phyloP scores from a whole-genome alignment of 768 basidiomycete species.

The Boletellus ananiceps region DNA sequence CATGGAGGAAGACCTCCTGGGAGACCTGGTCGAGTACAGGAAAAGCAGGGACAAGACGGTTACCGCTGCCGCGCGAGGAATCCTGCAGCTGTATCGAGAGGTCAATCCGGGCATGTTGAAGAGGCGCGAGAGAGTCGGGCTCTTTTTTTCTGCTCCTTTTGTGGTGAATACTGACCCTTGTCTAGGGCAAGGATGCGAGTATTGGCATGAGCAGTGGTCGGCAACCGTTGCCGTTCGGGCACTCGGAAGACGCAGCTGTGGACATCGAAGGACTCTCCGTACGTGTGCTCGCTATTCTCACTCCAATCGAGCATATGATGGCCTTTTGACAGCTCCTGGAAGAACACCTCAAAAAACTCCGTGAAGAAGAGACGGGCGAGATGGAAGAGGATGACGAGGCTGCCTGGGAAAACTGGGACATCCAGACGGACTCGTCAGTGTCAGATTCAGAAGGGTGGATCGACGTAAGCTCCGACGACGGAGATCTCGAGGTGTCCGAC shows the following conservation, averaged over 20 bases:
- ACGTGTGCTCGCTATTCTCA: conserved; percentile 25
- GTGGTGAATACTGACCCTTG: conserved; percentile 1
- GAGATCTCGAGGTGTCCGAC: conserved; percentile 73
- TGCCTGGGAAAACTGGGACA: conserved; percentile 88
- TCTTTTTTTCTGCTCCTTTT: background rate
- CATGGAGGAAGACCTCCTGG: conserved; percentile 91
- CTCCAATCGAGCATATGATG: background rate
- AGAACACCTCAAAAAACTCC: conserved; percentile 72
- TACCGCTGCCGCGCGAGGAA: conserved; percentile 79
- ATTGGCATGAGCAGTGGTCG: conserved; percentile 64
- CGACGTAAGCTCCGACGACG: conserved; percentile 66
- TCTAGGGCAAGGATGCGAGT: conserved; percentile 83
- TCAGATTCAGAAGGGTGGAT: conserved; percentile 74
- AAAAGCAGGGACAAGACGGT: conserved; percentile 95
- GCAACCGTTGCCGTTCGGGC: conserved; percentile 79
- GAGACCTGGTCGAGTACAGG: conserved; percentile 90
- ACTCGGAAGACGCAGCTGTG: conserved; percentile 64
- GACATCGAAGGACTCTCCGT: conserved; percentile 91
- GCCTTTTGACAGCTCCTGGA: conserved; percentile 64
- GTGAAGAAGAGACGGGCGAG: conserved; percentile 53
- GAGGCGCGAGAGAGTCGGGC: conserved; percentile 71
- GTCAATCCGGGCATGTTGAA: conserved; percentile 93
- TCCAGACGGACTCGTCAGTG: conserved; percentile 64
- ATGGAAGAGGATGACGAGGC: conserved; percentile 61
- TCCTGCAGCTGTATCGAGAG: conserved; percentile 90